A percentile compares a stretch with the other conserved stretches of the same genome.
These are phyloP conservation scores for Sutorius australiensis DNA, from an alignment of 768 basidiomycete species.

Conservation along the genomic window DNA sequence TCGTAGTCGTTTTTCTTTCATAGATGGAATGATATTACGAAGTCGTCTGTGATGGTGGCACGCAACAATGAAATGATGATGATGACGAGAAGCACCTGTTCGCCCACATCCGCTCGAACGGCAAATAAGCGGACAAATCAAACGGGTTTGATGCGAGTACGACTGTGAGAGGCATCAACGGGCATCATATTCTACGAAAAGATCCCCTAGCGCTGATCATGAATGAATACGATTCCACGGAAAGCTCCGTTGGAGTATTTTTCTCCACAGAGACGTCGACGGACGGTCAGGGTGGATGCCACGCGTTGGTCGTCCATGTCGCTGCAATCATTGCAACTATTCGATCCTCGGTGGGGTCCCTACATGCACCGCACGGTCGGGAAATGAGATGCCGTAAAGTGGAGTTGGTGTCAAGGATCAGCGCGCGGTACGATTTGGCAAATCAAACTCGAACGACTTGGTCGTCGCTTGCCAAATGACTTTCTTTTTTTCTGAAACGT, in stretches of 20 bases:
- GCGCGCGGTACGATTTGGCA: neutral
- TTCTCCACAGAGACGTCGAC: neutral
- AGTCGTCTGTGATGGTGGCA: constrained; percentile 12
- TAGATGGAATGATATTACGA: constrained; percentile 15
- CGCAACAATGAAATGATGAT: constrained; percentile 6
- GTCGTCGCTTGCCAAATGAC: neutral
- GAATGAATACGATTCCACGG: constrained; percentile 4
- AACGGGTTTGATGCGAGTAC: neutral
- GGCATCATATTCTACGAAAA: constrained; percentile 9
- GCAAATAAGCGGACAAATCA: constrained; percentile 3
- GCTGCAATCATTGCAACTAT: constrained; percentile 1
- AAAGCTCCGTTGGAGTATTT: neutral
- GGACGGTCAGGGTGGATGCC: neutral
- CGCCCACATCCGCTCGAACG: constrained; percentile 15
- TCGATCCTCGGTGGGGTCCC: neutral
- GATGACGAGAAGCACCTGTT: constrained; percentile 1
- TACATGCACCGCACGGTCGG: neutral
- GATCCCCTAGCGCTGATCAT: constrained; percentile 27
- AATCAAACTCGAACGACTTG: too few relatives aligned
- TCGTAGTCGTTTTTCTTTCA: neutral
- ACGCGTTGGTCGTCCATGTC: neutral
- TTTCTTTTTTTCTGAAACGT: neutral
- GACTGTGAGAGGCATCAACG: neutral
- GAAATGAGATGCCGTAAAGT: constrained; percentile 14
- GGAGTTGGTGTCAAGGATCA: constrained; percentile 3